Base-by-base conservation (phyloP, 202 grass and related monocot genomes). In the Panicum hallii region DNA sequence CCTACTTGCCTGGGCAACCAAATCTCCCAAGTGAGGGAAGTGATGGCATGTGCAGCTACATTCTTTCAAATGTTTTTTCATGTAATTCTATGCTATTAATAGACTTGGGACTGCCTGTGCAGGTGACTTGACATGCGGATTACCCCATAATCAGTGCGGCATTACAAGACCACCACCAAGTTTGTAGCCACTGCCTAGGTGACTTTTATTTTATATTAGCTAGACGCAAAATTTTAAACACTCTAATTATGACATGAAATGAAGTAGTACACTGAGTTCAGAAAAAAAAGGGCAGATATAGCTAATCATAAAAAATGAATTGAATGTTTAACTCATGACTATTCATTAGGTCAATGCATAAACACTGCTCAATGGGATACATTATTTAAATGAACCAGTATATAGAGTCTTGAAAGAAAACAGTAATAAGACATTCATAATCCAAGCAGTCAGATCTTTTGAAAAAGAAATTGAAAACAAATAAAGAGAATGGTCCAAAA, bases 401-500 rank as follows among this genome's bases (percentile, higher is more conserved):
- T 77, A 47, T 16, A 77, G 22, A 53, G 50, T 49, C 77, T 82
- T 19, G 13, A 42, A 81, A 73, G 43, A 55, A 63, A 20, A 75
- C 14, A 80, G 16, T n/a, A 78, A 82, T 3, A 67, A 38, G 22
- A 61, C 9, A 65, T 40, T 22, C 69, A 75, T 14, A 14, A 66
- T 56, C 15, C 70, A 71, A 15, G 26, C 13, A 84, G 6, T 67
- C 55, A 50, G n/a, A 57, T 57, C 36, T 16, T 28, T 73, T 64
- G 5, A 63, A 28, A 84, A 38, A 63, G 26, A 82, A 50, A 88
- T 13, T 67, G 30, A 82, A 85, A 48, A 38, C 26, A 26, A 26
- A 60, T 44, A 56, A 87, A 60, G 19, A 63, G 71, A 67, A 86
- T 26, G 20, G 38, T 50, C 23, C 26, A 73, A 50, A n/a, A 77